Conservation (phyloP, 2,329 filamentous ascomycete species). For the Didymellaceae sp. region DNA sequence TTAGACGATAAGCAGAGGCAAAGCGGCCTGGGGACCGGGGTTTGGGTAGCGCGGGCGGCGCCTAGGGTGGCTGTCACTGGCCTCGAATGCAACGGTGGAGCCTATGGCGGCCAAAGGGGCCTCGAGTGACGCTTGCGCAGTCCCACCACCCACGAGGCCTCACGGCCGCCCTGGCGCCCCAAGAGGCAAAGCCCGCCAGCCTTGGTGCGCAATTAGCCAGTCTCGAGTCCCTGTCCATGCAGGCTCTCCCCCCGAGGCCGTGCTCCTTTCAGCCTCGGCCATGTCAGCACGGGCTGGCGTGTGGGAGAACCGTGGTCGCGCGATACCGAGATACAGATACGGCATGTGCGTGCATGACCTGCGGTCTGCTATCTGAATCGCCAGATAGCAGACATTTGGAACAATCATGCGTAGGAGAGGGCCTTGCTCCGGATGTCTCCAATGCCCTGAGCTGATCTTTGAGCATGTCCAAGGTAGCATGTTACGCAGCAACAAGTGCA, state of each 20-base stretch:
- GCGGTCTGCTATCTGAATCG: conserved; percentile 1
- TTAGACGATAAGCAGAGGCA: conserved; percentile 3
- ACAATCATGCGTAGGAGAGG: background rate
- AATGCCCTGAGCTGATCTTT: background rate
- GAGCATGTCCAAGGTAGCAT: conserved; percentile 11
- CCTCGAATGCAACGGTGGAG: conserved; percentile 15
- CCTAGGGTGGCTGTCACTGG: conserved; percentile 10
- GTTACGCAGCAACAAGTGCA: background rate
- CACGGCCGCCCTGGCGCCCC: conserved; percentile 14
- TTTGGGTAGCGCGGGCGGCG: conserved; percentile 1
- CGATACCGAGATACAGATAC: conserved; percentile 3
- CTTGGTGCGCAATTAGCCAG: conserved; percentile 19
- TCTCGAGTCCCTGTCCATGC: conserved; percentile 14
- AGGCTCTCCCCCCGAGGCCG: conserved; percentile 2
- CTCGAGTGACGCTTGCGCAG: conserved; percentile 10
- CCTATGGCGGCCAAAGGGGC: conserved; percentile 6
- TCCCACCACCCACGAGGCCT: conserved; percentile 12
- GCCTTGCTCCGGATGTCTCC: conserved; percentile 8
- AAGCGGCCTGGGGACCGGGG: conserved; percentile 3
- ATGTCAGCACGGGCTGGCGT: conserved; percentile 12
- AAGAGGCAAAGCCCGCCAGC: background rate
- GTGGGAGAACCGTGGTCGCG: conserved; percentile 10
- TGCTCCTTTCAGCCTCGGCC: conserved; percentile 8
- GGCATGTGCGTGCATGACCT: conserved; percentile 16
- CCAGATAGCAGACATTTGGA: background rate